phyloP scores from a whole-genome alignment of 2,329 filamentous ascomycete species.

The Cladosporium sp. region DNA sequence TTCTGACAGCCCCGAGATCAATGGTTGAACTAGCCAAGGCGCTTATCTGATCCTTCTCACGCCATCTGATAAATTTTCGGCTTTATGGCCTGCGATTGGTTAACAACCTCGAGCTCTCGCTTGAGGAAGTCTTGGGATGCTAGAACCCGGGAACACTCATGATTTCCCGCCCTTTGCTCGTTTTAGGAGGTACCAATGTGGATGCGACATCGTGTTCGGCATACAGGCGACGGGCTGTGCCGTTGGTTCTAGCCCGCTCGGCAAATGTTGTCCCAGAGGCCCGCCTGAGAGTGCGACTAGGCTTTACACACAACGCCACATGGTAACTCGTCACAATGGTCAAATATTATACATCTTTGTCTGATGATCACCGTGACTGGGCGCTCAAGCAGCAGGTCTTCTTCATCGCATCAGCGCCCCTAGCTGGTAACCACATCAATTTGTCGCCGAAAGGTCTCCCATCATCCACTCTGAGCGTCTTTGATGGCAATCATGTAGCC shows the following conservation, averaged over 20 bases:
- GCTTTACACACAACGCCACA: neutral
- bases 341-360: slow-evolving; percentile 55
- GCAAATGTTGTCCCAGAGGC: neutral
- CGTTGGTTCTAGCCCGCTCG: neutral
- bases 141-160: neutral
- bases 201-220: too few relatives aligned
- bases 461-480: slow-evolving; percentile 58
- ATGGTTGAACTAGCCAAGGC: neutral
- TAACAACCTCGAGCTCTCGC: neutral
- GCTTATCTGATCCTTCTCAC: slow-evolving; percentile 4
- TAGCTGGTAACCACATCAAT: slow-evolving; percentile 66
- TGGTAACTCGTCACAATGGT: slow-evolving; percentile 44
- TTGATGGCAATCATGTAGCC: slow-evolving; percentile 56
- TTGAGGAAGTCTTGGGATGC: neutral
- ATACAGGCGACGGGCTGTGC: too few relatives aligned
- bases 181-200: too few relatives aligned
- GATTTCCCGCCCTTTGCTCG: too few relatives aligned
- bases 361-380: slow-evolving; percentile 57
- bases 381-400: slow-evolving; percentile 66
- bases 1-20: too few relatives aligned
- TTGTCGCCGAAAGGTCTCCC: slow-evolving; percentile 70
- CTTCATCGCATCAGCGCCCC: slow-evolving; percentile 69
- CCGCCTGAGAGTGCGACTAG: neutral
- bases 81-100: neutral
- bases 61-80: slow-evolving; percentile 2